phyloP scores from a whole-genome alignment of 139 green algal species.

The Pseudopediastrum boryanum region DNA sequence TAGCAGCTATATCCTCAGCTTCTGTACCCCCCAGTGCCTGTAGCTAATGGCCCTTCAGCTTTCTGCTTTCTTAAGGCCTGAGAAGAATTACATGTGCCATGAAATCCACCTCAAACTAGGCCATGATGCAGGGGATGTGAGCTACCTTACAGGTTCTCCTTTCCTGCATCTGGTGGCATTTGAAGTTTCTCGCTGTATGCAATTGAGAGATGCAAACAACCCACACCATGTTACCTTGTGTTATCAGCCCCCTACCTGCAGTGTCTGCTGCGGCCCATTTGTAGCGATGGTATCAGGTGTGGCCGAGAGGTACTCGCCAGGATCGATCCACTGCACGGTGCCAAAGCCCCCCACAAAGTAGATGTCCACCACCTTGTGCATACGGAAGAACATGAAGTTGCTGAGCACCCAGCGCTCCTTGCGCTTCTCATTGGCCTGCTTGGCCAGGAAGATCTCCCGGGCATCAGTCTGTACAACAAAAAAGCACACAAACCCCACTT shows the following conservation, averaged over 20 bases:
- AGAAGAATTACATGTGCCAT: no score
- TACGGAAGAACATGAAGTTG: slow-evolving; percentile 89
- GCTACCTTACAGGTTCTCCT: no score
- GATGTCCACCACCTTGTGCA: slow-evolving; percentile 96
- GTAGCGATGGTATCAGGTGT: slow-evolving; percentile 79
- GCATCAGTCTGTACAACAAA: slow-evolving; percentile 46
- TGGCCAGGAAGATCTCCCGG: slow-evolving; percentile 80
- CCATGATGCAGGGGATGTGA: no score
- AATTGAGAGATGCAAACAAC: no score
- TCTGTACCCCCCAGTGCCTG: no score
- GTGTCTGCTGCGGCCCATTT: slow-evolving; percentile 53
- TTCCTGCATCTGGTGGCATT: no score
- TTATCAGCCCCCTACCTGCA: slow-evolving; percentile 57
- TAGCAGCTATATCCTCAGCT: no score
- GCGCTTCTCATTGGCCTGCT: slow-evolving; percentile 68
- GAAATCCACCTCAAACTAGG: no score
- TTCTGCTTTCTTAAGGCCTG: no score
- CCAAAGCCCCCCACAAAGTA: slow-evolving; percentile 99
- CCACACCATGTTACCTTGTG: no score
- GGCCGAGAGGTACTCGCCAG: slow-evolving; percentile 80
- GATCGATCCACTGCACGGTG: slow-evolving; percentile 89
- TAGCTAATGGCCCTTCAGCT: no score
- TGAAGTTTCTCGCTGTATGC: no score
- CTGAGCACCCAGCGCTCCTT: slow-evolving; percentile 75
- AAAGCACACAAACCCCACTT: slow-evolving; percentile 39